Conservation (phyloP, 768 basidiomycete genomes). For the Psilocybe sp. region DNA sequence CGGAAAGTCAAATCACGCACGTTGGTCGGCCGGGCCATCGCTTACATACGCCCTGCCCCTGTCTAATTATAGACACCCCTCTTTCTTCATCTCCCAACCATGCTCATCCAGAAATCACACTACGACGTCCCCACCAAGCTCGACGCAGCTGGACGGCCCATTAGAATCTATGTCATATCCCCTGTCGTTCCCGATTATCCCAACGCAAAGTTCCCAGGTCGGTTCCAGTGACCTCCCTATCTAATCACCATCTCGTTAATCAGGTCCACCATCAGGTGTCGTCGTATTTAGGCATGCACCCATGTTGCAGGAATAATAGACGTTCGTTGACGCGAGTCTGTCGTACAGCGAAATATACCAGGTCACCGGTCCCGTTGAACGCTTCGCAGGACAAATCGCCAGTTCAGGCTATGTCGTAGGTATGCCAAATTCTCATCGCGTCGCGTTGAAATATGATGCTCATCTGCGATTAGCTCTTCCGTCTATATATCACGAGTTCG, state of each 20-base stretch:
- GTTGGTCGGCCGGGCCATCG: not conserved
- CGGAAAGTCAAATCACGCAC: not conserved
- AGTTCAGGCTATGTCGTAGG: slow-evolving; percentile 85
- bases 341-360: slow-evolving; percentile 84
- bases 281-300: slow-evolving; percentile 69
- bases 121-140: slow-evolving; percentile 76
- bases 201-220: slow-evolving; percentile 87
- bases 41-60: not conserved
- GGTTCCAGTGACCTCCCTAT: not conserved
- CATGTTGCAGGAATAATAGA: not conserved
- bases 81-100: slow-evolving; percentile 27
- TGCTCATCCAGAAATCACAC: slow-evolving; percentile 82
- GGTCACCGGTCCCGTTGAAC: slow-evolving; percentile 95
- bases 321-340: not conserved
- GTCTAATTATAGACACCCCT: slow-evolving; percentile 1
- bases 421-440: slow-evolving; percentile 27
- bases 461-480: slow-evolving; percentile 58
- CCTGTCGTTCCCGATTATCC: slow-evolving; percentile 82
- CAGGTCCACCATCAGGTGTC: slow-evolving; percentile 49
- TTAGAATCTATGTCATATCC: slow-evolving; percentile 81
- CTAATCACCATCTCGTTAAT: not conserved
- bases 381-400: slow-evolving; percentile 85
- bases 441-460: not conserved
- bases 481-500: slow-evolving; percentile 89
- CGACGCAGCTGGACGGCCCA: slow-evolving; percentile 54